These are phyloP conservation scores for Podospora pseudoanserina DNA, from an alignment of 495 filamentous ascomycete genomes.

Conservation along the genomic window DNA sequence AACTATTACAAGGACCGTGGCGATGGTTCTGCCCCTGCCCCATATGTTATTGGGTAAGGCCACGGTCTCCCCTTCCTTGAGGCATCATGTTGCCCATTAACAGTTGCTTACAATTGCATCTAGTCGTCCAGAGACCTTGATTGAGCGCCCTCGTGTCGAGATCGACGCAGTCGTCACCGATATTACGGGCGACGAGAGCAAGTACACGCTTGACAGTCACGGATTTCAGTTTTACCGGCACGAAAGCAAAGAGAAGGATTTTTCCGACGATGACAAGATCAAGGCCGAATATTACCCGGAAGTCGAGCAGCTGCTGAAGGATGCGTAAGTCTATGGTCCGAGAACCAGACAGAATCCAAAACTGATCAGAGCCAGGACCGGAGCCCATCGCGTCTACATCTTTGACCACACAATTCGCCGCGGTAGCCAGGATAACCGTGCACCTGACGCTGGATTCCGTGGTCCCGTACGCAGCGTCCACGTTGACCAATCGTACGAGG, in stretches of 20 bases:
- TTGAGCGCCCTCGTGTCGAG: background rate
- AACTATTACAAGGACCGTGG: constrained; percentile 59
- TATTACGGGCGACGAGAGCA: constrained; percentile 35
- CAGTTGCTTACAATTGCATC: background rate
- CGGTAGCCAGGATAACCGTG: background rate
- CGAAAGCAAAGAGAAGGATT: constrained; percentile 54
- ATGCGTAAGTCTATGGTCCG: constrained; percentile 47
- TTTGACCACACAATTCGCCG: constrained; percentile 74
- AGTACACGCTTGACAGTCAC: constrained; percentile 42
- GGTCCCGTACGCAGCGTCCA: constrained; percentile 66
- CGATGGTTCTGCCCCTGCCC: constrained; percentile 54
- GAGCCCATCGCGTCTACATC: constrained; percentile 62
- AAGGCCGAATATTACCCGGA: constrained; percentile 63
- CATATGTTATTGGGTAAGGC: constrained; percentile 42
- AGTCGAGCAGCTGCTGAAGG: constrained; percentile 60
- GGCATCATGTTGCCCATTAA: background rate
- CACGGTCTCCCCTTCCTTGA: background rate
- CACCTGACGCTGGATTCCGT: constrained; percentile 33
- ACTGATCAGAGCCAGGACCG: constrained; percentile 45
- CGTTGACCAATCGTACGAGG: constrained; percentile 67
- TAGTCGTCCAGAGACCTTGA: constrained; percentile 6
- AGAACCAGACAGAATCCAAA: constrained; percentile 4
- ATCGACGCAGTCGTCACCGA: constrained; percentile 37
- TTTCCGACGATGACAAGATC: constrained; percentile 66
- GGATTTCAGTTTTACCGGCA: constrained; percentile 42